phyloP scores from a whole-genome alignment of 352 stramenopile genomes.

The Globisporangium echinulatum region DNA sequence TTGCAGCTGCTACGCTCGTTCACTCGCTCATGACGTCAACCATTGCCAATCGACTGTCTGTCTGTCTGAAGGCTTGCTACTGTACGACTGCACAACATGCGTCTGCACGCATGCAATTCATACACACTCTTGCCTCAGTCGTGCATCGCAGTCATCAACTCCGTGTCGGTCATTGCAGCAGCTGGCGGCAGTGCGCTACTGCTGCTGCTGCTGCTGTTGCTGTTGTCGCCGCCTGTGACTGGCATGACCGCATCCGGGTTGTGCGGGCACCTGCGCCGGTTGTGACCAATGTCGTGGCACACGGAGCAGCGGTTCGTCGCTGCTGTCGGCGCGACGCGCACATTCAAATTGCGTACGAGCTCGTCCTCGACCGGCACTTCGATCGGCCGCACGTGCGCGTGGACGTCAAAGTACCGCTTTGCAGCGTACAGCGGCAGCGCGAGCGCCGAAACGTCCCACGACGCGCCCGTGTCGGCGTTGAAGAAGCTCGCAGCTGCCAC shows the following conservation, averaged over 20 bases:
- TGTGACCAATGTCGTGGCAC: constrained; percentile 37
- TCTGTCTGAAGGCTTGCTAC: no score
- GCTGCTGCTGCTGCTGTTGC: no score
- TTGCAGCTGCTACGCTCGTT: no score
- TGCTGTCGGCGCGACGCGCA: constrained; percentile 23
- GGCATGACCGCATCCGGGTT: neutral
- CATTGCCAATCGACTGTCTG: no score
- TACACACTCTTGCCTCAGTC: no score
- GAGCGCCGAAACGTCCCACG: constrained; percentile 27
- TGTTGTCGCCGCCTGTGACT: neutral
- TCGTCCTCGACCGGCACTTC: constrained; percentile 41
- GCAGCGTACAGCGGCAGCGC: constrained; percentile 27
- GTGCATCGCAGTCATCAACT: no score
- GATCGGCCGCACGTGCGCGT: constrained; percentile 19
- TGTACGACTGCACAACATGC: no score
- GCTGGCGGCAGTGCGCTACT: no score
- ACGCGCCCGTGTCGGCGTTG: constrained; percentile 23
- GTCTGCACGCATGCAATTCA: no score
- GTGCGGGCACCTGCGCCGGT: constrained; percentile 30
- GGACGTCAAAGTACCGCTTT: constrained; percentile 23
- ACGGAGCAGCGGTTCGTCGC: constrained; percentile 29
- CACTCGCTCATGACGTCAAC: no score
- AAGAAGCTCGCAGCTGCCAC: constrained; percentile 29
- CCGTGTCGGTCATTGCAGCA: no score
- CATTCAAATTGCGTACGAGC: constrained; percentile 28